Percentiles rank a stretch among this genome's conserved stretches.
These are phyloP conservation scores for Mitragyna speciosa DNA, from an alignment of 257 asterid genomes.

Conservation along the genomic window DNA sequence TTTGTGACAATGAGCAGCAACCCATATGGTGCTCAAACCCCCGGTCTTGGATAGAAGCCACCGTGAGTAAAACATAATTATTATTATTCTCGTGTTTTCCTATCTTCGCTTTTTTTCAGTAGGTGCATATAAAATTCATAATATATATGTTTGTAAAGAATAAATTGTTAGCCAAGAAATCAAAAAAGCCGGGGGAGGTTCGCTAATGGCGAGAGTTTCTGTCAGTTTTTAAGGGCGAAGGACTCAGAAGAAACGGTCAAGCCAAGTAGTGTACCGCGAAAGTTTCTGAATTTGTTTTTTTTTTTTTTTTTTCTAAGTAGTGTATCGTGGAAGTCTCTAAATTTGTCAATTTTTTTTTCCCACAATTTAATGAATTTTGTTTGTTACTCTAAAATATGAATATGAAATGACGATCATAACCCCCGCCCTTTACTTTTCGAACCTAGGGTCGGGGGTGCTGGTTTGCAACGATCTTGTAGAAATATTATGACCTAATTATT, in stretches of 20 bases:
- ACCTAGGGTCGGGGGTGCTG: no score
- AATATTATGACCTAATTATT: no score
- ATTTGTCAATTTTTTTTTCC: no score
- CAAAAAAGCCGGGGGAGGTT: neutral
- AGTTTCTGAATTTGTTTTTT: slow-evolving; percentile 1
- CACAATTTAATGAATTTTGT: no score
- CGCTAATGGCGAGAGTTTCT: neutral
- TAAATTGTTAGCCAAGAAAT: neutral
- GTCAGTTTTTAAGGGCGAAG: neutral
- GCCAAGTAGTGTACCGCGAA: slow-evolving; percentile 9
- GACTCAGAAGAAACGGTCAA: slow-evolving; percentile 11
- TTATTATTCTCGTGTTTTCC: neutral
- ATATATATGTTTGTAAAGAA: no score
- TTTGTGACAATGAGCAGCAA: slow-evolving; percentile 86
- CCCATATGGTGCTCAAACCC: slow-evolving; percentile 71
- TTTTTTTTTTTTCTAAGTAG: neutral
- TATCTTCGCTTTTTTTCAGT: slow-evolving; percentile 1
- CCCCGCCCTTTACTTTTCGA: no score
- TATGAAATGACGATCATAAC: no score
- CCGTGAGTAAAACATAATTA: slow-evolving; percentile 84
- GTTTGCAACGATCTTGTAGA: no score
- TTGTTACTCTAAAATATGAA: no score
- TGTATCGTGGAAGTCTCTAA: no score
- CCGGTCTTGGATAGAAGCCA: slow-evolving; percentile 76
- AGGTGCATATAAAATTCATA: no score